Evolutionary conservation across 2,329 filamentous ascomycete genomes (phyloP), one percentile per base, ranked within the genome.

Genomic region (Sclerotinia trifoliorum): DNA sequence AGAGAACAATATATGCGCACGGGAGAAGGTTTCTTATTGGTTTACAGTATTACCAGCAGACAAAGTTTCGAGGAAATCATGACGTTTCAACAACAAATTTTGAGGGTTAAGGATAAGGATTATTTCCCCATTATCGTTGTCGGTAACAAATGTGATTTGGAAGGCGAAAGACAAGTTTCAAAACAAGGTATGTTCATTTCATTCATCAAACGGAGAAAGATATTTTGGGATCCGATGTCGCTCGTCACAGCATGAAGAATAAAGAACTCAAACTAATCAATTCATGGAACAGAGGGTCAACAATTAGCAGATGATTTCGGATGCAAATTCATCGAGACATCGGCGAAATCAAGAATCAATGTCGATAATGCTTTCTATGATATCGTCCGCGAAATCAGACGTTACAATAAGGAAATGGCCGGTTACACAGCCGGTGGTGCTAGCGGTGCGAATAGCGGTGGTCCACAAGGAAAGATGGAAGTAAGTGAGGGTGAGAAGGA

Each of bases 1-100:
- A 88, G 95, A 79, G 95, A 99, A 84, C 95, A 98, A 83, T 99
- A 98, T 86, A 99, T 99, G 94, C 90, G 95, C 77, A 98, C 94
- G 32, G 95, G 95, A 79, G 95, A 99, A 82, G 95, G 95, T 66
- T 99, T 99, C 82, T 83, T 99, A 78, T 89, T 99, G 65, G 93
- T 98, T 77, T 98, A 98, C 85, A 97, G 94, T 74, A 99, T 99
- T 83, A 97, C 92, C 68, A 97, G 94, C 78, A 88, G 94, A 78
- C 94, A 97, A 82, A 96, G 92, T 77, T 98, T 97, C 78, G 94
- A 99, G 80, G 95, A 99, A 83, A 98, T 99, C 80, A 91, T 93
- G 82, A 97, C 93, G 61, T 98, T 98, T 83, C 94, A 98, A 82
- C 94, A 98, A 85, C 95, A 99, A 82, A 99, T 99, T 79, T 85